Evolutionary conservation across 2,329 filamentous ascomycete species (phyloP), one percentile per base, ranked within the genome.

Genomic region (Diplodia intermedia): DNA sequence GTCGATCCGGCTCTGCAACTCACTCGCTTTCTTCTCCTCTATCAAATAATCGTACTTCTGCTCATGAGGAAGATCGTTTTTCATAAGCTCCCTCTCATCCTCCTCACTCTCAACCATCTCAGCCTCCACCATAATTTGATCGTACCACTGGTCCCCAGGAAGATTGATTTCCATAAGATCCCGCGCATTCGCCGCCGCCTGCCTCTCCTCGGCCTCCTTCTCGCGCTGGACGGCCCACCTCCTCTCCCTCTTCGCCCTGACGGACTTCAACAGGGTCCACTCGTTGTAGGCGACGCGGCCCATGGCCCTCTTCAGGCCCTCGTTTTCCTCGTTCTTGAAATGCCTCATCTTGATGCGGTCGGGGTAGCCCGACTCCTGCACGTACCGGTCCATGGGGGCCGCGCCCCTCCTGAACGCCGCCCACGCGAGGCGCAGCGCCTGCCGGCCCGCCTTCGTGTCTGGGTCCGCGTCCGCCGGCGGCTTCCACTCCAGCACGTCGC

Each of bases 231-330:
- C 33, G 9, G 8, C 40, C 60, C 47, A 36, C 60, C 47, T 20
- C 29, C 60, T 50, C 43, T 63, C 43, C 43, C 47, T 26, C 60
- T 63, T 63, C 60, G 0, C 60, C 60, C 18, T 11, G 43, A 63
- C 18, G 43, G 11, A 26, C 18, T 4, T 20, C 43, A 50, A 20
- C 60, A 63, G 11, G 8, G 2, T 2, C 29, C 18, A 52, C 47
- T 63, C 60, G 14, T 63, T 63, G 12, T 63, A 63, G 23, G 20
- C 29, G 6, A 15, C 29, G 18, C 60, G 8, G 9, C 60, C 43
- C 60, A 63, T 63, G n/a, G 47, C 47, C 43, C 31, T 23, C 60
- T 63, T 63, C 60, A 63, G 4, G 29, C 29, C 4, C 60, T 12
- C 47, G 4, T 26, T 23, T 29, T 11, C n/a, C 1, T 20, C 18